These are phyloP conservation scores for Elasticomyces elasticus DNA, from an alignment of 495 filamentous ascomycete species.

Conservation along the genomic window DNA sequence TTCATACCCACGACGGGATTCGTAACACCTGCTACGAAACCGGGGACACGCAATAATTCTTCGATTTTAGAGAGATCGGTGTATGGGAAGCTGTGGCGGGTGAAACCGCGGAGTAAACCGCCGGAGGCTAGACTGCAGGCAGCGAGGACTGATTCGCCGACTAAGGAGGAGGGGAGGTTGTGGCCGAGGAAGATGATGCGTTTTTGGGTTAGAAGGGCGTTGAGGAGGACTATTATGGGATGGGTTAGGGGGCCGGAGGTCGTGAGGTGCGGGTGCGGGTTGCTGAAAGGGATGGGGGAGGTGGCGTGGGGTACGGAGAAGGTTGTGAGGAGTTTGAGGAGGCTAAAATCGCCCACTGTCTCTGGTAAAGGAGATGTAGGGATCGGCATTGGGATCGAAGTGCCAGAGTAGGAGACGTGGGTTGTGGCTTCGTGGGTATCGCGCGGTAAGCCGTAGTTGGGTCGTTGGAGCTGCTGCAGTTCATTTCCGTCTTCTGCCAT, in stretches of 20 bases:
- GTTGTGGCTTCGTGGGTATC: slow-evolving; percentile 98
- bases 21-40: slow-evolving; percentile 95
- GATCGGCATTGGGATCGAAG: slow-evolving; percentile 92
- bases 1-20: slow-evolving; percentile 94
- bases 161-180: slow-evolving; percentile 84
- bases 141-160: slow-evolving; percentile 88
- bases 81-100: slow-evolving; percentile 95
- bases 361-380: slow-evolving; percentile 88
- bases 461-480: slow-evolving; percentile 24
- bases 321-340: slow-evolving; percentile 92
- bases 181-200: slow-evolving; percentile 92
- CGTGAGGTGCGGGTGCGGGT: slow-evolving; percentile 77
- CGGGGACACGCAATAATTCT: slow-evolving; percentile 86
- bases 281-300: slow-evolving; percentile 72
- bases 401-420: slow-evolving; percentile 84
- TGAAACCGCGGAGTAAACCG: slow-evolving; percentile 90
- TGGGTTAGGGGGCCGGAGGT: slow-evolving; percentile 75
- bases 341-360: slow-evolving; percentile 92
- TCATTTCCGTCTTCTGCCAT: slow-evolving; percentile 32
- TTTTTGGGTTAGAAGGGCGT: slow-evolving; percentile 89
- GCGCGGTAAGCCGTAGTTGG: slow-evolving; percentile 58
- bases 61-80: slow-evolving; percentile 97
- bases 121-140: slow-evolving; percentile 89
- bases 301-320: slow-evolving; percentile 74
- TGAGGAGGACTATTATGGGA: slow-evolving; percentile 66